Percentiles rank a stretch among this genome's conserved stretches.
These are phyloP conservation scores for Gossypium longicalyx DNA, from an alignment of 345 rosid species.

Conservation along the genomic window DNA sequence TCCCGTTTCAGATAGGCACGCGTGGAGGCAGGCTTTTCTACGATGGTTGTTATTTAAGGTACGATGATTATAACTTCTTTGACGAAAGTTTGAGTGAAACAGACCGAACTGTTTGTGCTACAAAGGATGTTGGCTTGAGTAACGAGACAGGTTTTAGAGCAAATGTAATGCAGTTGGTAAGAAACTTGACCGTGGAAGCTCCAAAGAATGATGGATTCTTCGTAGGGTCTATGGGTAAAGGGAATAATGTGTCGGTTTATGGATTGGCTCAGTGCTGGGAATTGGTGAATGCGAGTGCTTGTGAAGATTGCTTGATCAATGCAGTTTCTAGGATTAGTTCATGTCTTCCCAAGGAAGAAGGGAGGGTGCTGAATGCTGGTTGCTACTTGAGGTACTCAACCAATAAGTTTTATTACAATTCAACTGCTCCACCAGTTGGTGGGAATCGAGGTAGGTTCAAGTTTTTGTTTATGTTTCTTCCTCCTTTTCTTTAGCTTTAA, in stretches of 20 bases:
- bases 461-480: neutral
- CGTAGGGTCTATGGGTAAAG: slow-evolving; percentile 48
- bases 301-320: slow-evolving; percentile 47
- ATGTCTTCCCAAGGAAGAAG: slow-evolving; percentile 57
- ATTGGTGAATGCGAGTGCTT: slow-evolving; percentile 40
- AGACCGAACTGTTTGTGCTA: slow-evolving; percentile 37
- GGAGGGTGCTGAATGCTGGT: slow-evolving; percentile 67
- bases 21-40: slow-evolving; percentile 70
- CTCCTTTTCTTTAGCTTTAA: too few species aligned
- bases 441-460: slow-evolving; percentile 36
- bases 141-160: slow-evolving; percentile 44
- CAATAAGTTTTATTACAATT: slow-evolving; percentile 53
- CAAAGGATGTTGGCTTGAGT: slow-evolving; percentile 35
- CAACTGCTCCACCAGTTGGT: slow-evolving; percentile 27
- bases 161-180: slow-evolving; percentile 45
- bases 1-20: slow-evolving; percentile 59
- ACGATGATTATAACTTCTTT: slow-evolving; percentile 66
- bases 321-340: slow-evolving; percentile 38
- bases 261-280: slow-evolving; percentile 95
- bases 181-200: slow-evolving; percentile 52
- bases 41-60: slow-evolving; percentile 80
- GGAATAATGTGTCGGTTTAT: slow-evolving; percentile 63
- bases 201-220: slow-evolving; percentile 49
- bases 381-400: slow-evolving; percentile 78
- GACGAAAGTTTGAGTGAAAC: slow-evolving; percentile 38